phyloP scores from a whole-genome alignment of 108 stramenopile species.

The Discostella pseudostelligera region DNA sequence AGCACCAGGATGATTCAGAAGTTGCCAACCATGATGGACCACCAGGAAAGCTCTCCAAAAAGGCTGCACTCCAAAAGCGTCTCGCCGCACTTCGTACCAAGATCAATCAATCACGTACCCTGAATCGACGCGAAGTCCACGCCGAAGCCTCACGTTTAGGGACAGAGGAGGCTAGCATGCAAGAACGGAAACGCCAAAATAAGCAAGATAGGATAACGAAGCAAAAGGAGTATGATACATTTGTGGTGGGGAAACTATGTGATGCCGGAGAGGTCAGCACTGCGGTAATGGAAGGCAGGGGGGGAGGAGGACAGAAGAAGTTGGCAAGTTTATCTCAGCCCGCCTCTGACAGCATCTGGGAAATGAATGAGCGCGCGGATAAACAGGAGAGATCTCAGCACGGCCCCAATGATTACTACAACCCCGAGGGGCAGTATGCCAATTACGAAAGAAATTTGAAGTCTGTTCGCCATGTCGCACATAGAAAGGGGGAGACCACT shows the following conservation, averaged over 20 bases:
- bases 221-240: constrained; percentile 55
- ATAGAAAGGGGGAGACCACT: constrained; percentile 25
- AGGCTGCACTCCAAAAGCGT: constrained; percentile 59
- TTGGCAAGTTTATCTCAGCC: constrained; percentile 41
- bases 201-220: constrained; percentile 50
- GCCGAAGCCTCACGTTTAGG: constrained; percentile 76
- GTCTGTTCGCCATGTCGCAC: constrained; percentile 28
- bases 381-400: constrained; percentile 43
- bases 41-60: constrained; percentile 38
- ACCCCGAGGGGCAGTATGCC: constrained; percentile 78
- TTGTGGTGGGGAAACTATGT: constrained; percentile 38
- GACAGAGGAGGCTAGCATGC: constrained; percentile 58
- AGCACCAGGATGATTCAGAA: neutral
- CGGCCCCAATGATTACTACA: constrained; percentile 70
- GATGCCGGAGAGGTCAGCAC: constrained; percentile 10
- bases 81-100: constrained; percentile 75
- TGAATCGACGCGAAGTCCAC: constrained; percentile 79
- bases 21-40: constrained; percentile 17
- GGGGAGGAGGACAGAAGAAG: constrained; percentile 31
- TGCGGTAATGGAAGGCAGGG: constrained; percentile 11
- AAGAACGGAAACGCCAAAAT: constrained; percentile 59
- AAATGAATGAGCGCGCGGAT: constrained; percentile 40
- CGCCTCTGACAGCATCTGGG: constrained; percentile 36
- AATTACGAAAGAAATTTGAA: constrained; percentile 80
- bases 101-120: constrained; percentile 86